Percentiles rank a stretch among this genome's conserved stretches.
Conservation (phyloP, 805 yeast genomes). For the Naumovozyma baii region DNA sequence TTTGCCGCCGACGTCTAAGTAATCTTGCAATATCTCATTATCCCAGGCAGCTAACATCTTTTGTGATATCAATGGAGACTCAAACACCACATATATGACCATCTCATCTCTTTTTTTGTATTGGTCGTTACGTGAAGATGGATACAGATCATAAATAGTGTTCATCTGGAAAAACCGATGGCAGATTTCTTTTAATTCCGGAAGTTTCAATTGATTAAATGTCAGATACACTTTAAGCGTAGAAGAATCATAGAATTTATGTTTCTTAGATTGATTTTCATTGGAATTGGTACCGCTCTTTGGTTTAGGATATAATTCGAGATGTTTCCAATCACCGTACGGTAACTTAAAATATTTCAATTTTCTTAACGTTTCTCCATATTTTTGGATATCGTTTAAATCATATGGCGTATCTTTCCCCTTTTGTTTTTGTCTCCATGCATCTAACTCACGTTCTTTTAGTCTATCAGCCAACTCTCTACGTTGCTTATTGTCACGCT, state of each 20-base stretch:
- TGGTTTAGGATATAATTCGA: not conserved
- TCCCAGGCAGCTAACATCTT: not conserved
- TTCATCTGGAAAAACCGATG: not conserved
- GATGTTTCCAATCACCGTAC: constrained; percentile 20
- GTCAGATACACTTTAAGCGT: not conserved
- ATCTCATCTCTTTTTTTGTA: not conserved
- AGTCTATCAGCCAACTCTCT: constrained; percentile 4
- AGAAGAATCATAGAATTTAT: not conserved
- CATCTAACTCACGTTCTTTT: constrained; percentile 2
- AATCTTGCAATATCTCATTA: no score
- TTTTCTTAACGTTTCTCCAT: constrained; percentile 23
- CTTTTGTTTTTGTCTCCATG: not conserved
- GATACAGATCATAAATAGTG: not conserved
- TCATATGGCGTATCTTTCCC: not conserved
- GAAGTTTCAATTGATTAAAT: not conserved
- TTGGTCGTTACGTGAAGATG: not conserved
- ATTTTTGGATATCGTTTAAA: constrained; percentile 12
- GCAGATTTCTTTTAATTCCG: not conserved
- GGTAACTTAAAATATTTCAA: constrained; percentile 19
- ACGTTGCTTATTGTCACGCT: constrained; percentile 2
- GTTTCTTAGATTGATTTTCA: not conserved
- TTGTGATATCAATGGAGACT: not conserved
- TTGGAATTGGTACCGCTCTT: no score
- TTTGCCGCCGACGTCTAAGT: no score
- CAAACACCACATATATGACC: not conserved